phyloP scores from a whole-genome alignment of 2,329 filamentous ascomycete species.

The Microascus cirrosus region DNA sequence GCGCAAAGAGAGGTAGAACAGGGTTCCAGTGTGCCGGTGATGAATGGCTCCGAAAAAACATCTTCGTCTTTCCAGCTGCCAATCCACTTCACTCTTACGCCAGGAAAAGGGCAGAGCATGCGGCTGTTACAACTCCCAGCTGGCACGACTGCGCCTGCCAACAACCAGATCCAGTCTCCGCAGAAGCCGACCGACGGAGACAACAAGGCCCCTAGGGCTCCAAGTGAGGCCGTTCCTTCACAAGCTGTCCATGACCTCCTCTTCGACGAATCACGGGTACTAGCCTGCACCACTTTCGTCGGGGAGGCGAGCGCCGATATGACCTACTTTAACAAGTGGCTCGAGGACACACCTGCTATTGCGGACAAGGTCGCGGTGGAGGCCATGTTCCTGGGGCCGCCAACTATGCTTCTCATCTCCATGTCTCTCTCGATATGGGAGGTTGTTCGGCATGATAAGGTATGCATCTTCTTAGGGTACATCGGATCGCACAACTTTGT shows the following conservation, averaged over 20 bases:
- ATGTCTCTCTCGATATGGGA: conserved; percentile 55
- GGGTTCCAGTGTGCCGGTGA: conserved; percentile 25
- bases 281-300: conserved; percentile 57
- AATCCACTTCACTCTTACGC: conserved; percentile 43
- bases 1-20: conserved; percentile 31
- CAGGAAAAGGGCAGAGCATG: conserved; percentile 39
- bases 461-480: conserved; percentile 54
- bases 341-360: conserved; percentile 45
- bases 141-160: conserved; percentile 12
- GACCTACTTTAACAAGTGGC: conserved; percentile 55
- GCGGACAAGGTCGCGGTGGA: conserved; percentile 50
- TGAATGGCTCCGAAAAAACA: conserved; percentile 31
- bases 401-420: conserved; percentile 54
- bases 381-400: conserved; percentile 57
- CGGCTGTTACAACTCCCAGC: conserved; percentile 36
- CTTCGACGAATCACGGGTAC: conserved; percentile 51
- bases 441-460: conserved; percentile 54
- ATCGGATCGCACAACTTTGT: conserved; percentile 59
- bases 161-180: conserved; percentile 2
- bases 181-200: conserved; percentile 12
- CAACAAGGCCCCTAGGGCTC: neutral
- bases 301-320: conserved; percentile 55
- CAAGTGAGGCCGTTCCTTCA: conserved; percentile 31
- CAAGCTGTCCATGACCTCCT: conserved; percentile 40
- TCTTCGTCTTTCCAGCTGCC: conserved; percentile 27